Base-by-base conservation (phyloP, 306 rosid genomes). In the Inga laurina region DNA sequence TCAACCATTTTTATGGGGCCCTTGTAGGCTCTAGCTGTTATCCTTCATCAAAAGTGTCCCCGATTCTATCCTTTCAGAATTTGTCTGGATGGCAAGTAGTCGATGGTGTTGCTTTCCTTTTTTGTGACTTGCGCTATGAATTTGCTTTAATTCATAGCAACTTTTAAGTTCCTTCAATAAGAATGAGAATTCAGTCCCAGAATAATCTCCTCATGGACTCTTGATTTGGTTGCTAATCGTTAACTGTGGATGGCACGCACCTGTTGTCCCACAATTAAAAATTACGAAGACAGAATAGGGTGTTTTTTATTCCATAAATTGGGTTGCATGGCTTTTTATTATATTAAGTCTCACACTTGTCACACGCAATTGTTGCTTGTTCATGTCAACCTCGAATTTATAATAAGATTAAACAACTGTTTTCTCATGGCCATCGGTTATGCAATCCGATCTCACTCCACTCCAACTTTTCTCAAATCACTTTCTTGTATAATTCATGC, bases 321-420 rank as follows among this genome's bases (percentile, higher is more conserved):
- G n/a, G 16, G 10, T 19, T 54, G 61, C 6, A 27, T 41, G 19
- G 30, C 35, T 10, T 27, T 10, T 22, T 44, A 39, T 37, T 68
- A 7, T 69, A 39, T 21, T 43, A 4, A 39, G 16, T 4, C 46
- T 7, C 30, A 0, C 13, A n/a, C 52, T 1, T 70, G 54, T 2
- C 75, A 24, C 61, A 73, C 57, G 77, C 21, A 14, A 73, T 6
- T 73, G 77, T 48, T 73, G 21, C 77, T 73, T 46, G 24, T 45
- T 1, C 10, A 30, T 7, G 61, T 21, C 22, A 24, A 48, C 7
- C 35, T 73, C 8, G 44, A 10, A 30, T 48, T 73, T 27, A 14
- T 24, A 48, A 7, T 24, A 7, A 52, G 3, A 22, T 43, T 24
- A 46, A 45, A 72, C 48, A 2, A 22, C 9, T 45, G n/a, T 22